Percentiles rank a stretch among this genome's conserved stretches.
phyloP scores from a whole-genome alignment of 148 eudicot genomes.

The Rhododendron griersonianum region DNA sequence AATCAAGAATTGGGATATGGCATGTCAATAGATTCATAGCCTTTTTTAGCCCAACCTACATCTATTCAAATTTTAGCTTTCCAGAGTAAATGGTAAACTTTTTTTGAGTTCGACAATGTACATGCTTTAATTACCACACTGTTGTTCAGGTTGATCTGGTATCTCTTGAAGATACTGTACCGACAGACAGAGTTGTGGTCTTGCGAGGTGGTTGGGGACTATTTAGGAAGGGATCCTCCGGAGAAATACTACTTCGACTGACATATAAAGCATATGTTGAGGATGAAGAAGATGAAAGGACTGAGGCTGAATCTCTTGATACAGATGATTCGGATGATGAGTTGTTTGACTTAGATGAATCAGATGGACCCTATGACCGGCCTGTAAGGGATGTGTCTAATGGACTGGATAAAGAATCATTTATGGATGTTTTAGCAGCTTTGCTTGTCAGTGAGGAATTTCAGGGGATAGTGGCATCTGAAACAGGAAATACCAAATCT shows the following conservation, averaged over 20 bases:
- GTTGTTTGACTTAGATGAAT: constrained; percentile 61
- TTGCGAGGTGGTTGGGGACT: constrained; percentile 80
- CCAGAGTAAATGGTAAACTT: not conserved
- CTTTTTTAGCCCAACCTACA: not conserved
- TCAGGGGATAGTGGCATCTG: constrained; percentile 87
- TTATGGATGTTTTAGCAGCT: constrained; percentile 93
- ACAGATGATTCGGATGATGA: constrained; percentile 66
- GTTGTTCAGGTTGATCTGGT: constrained; percentile 70
- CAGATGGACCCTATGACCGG: constrained; percentile 41
- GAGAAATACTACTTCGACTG: constrained; percentile 79
- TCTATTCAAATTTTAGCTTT: not conserved
- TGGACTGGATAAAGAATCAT: constrained; percentile 59
- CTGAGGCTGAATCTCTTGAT: constrained; percentile 25
- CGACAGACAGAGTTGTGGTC: constrained; percentile 70
- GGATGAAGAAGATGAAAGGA: constrained; percentile 89
- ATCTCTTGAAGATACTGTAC: constrained; percentile 85
- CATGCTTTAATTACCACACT: not conserved
- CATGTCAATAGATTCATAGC: not conserved
- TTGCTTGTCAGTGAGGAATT: constrained; percentile 93
- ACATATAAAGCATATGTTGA: constrained; percentile 97
- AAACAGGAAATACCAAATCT: constrained; percentile 46
- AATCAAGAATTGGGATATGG: not conserved
- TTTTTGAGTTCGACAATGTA: not conserved
- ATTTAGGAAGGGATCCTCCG: constrained; percentile 52
- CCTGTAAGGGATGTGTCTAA: constrained; percentile 19